phyloP scores from a whole-genome alignment of 805 yeast species.

The Wickerhamiella cacticola region DNA sequence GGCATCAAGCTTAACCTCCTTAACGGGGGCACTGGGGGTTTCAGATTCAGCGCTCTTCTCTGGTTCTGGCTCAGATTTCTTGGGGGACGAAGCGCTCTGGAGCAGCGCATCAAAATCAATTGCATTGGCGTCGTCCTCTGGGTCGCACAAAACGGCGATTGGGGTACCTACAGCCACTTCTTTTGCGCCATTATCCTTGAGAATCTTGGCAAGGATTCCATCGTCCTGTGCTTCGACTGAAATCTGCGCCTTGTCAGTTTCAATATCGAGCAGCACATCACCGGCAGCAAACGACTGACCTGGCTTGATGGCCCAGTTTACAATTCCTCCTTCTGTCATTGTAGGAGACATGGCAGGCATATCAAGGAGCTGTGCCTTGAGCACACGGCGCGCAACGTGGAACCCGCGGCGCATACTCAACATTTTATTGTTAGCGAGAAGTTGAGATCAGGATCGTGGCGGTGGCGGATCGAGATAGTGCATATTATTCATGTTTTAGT shows the following conservation, averaged over 20 bases:
- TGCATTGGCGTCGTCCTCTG: conserved; percentile 63
- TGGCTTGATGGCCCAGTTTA: conserved; percentile 74
- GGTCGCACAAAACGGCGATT: conserved; percentile 81
- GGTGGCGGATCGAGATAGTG: conserved; percentile 1
- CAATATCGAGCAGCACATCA: conserved; percentile 93
- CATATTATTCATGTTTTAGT: neutral
- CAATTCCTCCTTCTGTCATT: conserved; percentile 91
- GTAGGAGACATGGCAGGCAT: conserved; percentile 99
- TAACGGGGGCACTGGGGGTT: conserved; percentile 7
- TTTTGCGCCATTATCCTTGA: conserved; percentile 55
- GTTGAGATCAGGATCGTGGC: conserved; percentile 7
- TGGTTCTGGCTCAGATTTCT: neutral
- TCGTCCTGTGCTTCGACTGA: conserved; percentile 95
- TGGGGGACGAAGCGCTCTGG: neutral
- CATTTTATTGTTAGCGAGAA: conserved; percentile 1
- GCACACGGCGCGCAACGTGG: neutral
- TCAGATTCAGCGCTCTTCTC: conserved; percentile 10
- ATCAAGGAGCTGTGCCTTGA: conserved; percentile 18
- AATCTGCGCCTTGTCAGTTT: conserved; percentile 96
- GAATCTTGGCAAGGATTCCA: conserved; percentile 72
- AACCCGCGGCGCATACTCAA: neutral
- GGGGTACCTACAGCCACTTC: conserved; percentile 78
- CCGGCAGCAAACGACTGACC: conserved; percentile 68
- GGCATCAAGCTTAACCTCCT: neutral
- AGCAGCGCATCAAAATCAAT: conserved; percentile 45